A percentile compares a stretch with the other conserved stretches of the same genome.
Conservation (phyloP, 2,329 filamentous ascomycete genomes). For the Colletotrichum paranaense region DNA sequence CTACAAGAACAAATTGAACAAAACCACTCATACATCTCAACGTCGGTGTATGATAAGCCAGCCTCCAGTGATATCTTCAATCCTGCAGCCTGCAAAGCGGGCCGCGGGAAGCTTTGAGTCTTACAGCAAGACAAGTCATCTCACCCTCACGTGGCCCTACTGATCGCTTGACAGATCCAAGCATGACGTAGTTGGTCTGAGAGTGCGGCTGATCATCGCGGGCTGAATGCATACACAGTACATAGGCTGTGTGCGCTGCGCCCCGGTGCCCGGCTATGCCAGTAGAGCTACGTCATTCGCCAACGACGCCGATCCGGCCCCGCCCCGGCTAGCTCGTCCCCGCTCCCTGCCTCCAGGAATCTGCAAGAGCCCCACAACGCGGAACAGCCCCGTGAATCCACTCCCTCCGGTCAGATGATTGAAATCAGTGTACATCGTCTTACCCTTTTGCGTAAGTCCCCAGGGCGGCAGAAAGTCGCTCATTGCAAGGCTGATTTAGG, state of each 20-base stretch:
- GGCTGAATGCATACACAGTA: not conserved
- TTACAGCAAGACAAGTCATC: not conserved
- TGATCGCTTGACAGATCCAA: not conserved
- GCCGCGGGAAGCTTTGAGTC: not conserved
- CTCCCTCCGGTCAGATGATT: not conserved
- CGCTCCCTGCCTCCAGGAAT: not conserved
- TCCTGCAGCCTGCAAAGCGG: no score
- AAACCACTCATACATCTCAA: no score
- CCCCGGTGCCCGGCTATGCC: not conserved
- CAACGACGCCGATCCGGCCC: not conserved
- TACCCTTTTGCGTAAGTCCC: not conserved
- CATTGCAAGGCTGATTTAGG: not conserved
- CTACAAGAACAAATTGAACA: no score
- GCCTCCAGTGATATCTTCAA: fast-evolving
- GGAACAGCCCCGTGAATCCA: not conserved
- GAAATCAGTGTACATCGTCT: not conserved
- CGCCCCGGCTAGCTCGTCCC: not conserved
- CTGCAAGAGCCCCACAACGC: not conserved
- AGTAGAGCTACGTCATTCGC: not conserved
- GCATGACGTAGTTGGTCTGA: not conserved
- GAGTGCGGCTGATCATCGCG: not conserved
- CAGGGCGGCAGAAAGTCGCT: not conserved
- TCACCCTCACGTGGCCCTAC: not conserved
- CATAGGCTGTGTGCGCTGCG: not conserved
- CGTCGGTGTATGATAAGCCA: no score